Conservation (phyloP, 352 stramenopile genomes). For the Pythium phragmiticola region DNA sequence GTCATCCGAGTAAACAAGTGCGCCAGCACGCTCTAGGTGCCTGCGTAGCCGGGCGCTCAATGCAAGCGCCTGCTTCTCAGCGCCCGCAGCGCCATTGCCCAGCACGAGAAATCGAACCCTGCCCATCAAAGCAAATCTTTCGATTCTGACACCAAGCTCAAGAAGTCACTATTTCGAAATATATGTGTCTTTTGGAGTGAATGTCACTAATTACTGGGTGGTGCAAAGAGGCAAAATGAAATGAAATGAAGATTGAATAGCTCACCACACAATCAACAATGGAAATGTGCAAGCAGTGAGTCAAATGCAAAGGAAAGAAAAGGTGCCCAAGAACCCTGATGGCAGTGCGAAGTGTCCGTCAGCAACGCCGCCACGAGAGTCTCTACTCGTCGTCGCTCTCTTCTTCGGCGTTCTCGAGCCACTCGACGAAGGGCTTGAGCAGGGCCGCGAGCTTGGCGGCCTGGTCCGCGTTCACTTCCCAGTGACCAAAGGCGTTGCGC, state of each 20-base stretch:
- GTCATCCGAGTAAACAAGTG: background rate
- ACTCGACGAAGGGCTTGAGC: slow-evolving; percentile 95
- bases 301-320: slow-evolving; percentile 4
- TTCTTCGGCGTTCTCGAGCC: slow-evolving; percentile 96
- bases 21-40: slow-evolving; percentile 21
- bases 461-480: slow-evolving; percentile 87
- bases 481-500: slow-evolving; percentile 83
- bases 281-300: background rate
- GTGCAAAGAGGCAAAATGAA: too few species aligned
- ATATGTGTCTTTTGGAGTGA: background rate
- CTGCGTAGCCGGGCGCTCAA: slow-evolving; percentile 36
- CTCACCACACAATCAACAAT: slow-evolving; percentile 6
- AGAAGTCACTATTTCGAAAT: slow-evolving; percentile 12
- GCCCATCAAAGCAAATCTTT: background rate
- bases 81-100: slow-evolving; percentile 65
- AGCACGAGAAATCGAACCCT: slow-evolving; percentile 54
- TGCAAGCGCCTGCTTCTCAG: slow-evolving; percentile 75
- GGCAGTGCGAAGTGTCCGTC: background rate
- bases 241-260: slow-evolving; percentile 7
- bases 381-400: slow-evolving; percentile 80
- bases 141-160: background rate
- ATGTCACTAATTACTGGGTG: background rate
- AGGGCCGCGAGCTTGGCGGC: slow-evolving; percentile 82
- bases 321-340: too few species aligned
- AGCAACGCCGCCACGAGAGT: background rate